Evolutionary conservation across 495 filamentous ascomycete species (phyloP).

Genomic region (Neurospora sp.): DNA sequence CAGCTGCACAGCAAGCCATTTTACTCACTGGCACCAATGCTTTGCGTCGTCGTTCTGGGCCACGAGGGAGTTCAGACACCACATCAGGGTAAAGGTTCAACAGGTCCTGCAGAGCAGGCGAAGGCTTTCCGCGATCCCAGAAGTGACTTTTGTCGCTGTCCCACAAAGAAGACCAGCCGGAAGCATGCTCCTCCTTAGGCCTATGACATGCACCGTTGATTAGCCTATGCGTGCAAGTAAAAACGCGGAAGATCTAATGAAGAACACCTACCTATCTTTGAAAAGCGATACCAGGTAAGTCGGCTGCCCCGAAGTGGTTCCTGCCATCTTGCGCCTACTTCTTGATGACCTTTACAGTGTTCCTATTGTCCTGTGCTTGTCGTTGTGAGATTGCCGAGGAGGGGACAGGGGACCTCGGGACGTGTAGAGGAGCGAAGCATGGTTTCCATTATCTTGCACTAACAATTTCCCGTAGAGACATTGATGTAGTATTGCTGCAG

Average conservation of each 20-base stretch:
- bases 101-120: constrained; percentile 32
- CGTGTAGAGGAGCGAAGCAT: background rate
- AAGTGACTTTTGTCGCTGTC: constrained; percentile 23
- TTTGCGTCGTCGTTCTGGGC: background rate
- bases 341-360: background rate
- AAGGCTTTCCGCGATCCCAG: constrained; percentile 35
- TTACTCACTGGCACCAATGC: constrained; percentile 1
- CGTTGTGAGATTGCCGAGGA: background rate
- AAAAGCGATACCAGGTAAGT: background rate
- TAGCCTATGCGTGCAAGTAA: background rate
- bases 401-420: background rate
- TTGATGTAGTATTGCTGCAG: background rate
- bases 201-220: background rate
- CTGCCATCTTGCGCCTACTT: background rate
- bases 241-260: background rate
- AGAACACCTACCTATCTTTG: background rate
- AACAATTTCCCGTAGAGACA: background rate
- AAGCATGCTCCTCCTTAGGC: background rate
- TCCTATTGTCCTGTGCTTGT: background rate
- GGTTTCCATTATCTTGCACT: background rate
- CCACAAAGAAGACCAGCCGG: constrained; percentile 31
- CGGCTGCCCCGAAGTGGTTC: background rate
- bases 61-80: background rate
- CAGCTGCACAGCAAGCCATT: background rate
- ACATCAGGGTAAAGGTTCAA: constrained; percentile 17